Evolutionary conservation across 495 filamentous ascomycete genomes (phyloP).

Genomic region (Penicillium cosmopolitanum): DNA sequence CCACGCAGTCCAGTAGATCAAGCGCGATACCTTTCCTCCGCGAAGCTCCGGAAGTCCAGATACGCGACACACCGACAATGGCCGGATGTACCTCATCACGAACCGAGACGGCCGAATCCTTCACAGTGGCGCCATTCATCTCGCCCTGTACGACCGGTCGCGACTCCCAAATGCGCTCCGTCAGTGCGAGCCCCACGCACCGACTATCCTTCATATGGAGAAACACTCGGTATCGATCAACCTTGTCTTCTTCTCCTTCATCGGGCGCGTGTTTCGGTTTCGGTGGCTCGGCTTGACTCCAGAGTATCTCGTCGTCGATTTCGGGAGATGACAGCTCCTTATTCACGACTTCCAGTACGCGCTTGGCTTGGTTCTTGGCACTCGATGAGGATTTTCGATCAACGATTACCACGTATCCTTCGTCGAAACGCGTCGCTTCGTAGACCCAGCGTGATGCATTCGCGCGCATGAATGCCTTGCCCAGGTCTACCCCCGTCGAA

Average conservation of each 20-base stretch:
- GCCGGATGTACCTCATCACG: constrained; percentile 49
- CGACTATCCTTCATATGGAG: constrained; percentile 65
- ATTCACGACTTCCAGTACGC: constrained; percentile 68
- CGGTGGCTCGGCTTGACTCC: constrained; percentile 55
- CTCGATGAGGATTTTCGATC: constrained; percentile 56
- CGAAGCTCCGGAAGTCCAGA: constrained; percentile 68
- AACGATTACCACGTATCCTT: constrained; percentile 60
- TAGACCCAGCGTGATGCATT: constrained; percentile 52
- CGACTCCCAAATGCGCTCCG: constrained; percentile 65
- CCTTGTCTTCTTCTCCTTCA: constrained; percentile 43
- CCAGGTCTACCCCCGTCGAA: constrained; percentile 64
- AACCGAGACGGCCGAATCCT: constrained; percentile 52
- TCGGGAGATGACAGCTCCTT: constrained; percentile 66
- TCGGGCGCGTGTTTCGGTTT: constrained; percentile 40
- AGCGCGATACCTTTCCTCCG: constrained; percentile 64
- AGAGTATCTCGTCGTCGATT: constrained; percentile 61
- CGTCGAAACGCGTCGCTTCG: constrained; percentile 49
- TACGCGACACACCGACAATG: constrained; percentile 69
- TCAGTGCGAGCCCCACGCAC: constrained; percentile 69
- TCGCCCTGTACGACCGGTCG: constrained; percentile 46
- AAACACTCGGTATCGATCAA: constrained; percentile 65
- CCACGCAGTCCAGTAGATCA: constrained; percentile 63
- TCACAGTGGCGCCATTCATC: constrained; percentile 22
- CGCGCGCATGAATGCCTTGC: constrained; percentile 55
- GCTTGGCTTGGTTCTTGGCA: constrained; percentile 60